phyloP scores from a whole-genome alignment of 345 rosid species.

The Triadica sebifera region DNA sequence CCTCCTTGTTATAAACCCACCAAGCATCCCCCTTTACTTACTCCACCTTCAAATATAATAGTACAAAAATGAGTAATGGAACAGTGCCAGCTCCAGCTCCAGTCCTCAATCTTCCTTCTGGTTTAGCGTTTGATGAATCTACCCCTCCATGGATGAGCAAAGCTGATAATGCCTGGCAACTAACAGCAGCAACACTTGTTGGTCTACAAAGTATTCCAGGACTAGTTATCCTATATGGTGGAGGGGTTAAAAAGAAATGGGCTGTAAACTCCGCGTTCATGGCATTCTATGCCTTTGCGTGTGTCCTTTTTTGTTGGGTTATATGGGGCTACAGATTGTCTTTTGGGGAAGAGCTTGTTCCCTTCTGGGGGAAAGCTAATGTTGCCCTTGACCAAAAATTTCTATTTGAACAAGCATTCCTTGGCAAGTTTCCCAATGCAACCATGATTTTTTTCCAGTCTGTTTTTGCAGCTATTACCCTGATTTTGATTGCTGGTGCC shows the following conservation, averaged over 20 bases:
- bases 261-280: constrained; percentile 24
- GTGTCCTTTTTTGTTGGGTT: constrained; percentile 23
- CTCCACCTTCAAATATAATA: neutral
- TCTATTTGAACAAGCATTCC: constrained; percentile 6
- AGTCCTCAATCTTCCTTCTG: neutral
- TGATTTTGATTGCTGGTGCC: constrained; percentile 20
- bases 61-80: neutral
- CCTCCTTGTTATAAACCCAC: constrained; percentile 3
- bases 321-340: constrained; percentile 21
- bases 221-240: constrained; percentile 16
- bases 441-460: constrained; percentile 23
- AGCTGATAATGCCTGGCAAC: constrained; percentile 25
- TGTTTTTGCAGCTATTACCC: constrained; percentile 20
- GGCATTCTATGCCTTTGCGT: constrained; percentile 22
- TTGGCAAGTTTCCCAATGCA: constrained; percentile 15
- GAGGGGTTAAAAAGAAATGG: constrained; percentile 26
- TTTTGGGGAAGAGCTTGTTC: constrained; percentile 13
- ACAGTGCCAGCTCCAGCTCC: constrained; percentile 1
- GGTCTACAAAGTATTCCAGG: constrained; percentile 28
- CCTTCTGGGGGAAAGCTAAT: constrained; percentile 16
- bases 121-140: neutral
- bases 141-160: constrained; percentile 23
- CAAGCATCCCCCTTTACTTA: neutral
- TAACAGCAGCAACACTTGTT: constrained; percentile 23
- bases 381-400: constrained; percentile 9